Evolutionary conservation across 1,284 basidiomycete species (phyloP).

Genomic region (Ustilago esculenta): DNA sequence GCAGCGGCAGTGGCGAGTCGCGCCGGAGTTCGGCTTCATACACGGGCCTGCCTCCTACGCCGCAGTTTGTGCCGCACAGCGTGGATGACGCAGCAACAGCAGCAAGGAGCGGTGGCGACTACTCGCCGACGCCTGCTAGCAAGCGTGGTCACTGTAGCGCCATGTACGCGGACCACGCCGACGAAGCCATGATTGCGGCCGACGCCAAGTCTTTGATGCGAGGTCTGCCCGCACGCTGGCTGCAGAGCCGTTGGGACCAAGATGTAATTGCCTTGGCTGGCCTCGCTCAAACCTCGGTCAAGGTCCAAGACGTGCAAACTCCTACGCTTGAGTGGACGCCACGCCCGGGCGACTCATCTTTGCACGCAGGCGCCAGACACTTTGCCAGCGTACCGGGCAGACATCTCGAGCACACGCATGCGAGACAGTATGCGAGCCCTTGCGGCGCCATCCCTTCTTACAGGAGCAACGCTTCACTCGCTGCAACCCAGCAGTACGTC

Average conservation of each 20-base stretch:
- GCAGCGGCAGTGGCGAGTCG: slow-evolving; percentile 46
- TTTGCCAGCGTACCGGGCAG: slow-evolving; percentile 25
- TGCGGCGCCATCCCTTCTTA: slow-evolving; percentile 24
- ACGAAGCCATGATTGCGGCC: slow-evolving; percentile 11
- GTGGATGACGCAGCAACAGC: slow-evolving; percentile 17
- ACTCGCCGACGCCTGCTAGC: slow-evolving; percentile 31
- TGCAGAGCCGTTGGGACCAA: slow-evolving; percentile 38
- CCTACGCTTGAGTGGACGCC: slow-evolving; percentile 1
- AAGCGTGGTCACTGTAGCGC: slow-evolving; percentile 12
- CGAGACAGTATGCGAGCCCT: slow-evolving; percentile 1
- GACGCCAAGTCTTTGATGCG: slow-evolving; percentile 22
- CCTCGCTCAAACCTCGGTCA: slow-evolving; percentile 10
- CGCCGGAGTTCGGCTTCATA: slow-evolving; percentile 53
- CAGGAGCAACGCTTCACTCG: slow-evolving; percentile 23
- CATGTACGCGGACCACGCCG: slow-evolving; percentile 4
- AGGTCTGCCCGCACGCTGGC: slow-evolving; percentile 27
- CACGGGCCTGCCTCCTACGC: slow-evolving; percentile 56
- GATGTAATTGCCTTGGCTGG: slow-evolving; percentile 8
- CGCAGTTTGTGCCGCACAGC: slow-evolving; percentile 43
- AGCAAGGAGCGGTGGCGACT: slow-evolving; percentile 2
- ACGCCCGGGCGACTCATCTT: background rate
- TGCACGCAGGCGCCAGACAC: slow-evolving; percentile 7
- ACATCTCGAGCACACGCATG: slow-evolving; percentile 1
- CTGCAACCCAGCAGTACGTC: slow-evolving; percentile 18
- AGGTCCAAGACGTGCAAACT: slow-evolving; percentile 11